Conservation (phyloP, 2,329 filamentous ascomycete species). For the Akanthomyces uredinophilus region DNA sequence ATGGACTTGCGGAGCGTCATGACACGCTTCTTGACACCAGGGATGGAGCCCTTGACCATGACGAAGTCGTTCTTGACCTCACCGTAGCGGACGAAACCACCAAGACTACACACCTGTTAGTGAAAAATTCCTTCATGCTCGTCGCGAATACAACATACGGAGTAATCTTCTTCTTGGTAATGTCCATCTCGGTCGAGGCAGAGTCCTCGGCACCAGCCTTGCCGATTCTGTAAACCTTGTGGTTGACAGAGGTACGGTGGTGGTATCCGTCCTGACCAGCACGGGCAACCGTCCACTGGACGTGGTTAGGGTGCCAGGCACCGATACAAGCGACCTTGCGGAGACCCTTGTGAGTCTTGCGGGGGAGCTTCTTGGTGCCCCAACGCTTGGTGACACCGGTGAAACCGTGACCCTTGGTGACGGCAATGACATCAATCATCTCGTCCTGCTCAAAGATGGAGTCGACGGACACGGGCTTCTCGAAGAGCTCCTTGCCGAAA, state of each 20-base stretch:
- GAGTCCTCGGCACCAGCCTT: slow-evolving; percentile 87
- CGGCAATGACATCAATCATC: slow-evolving; percentile 98
- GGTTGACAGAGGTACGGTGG: slow-evolving; percentile 99
- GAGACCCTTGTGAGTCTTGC: slow-evolving; percentile 99
- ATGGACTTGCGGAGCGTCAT: slow-evolving; percentile 88
- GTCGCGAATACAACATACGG: slow-evolving; percentile 64
- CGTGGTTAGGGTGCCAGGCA: slow-evolving; percentile 99
- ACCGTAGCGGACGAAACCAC: slow-evolving; percentile 99
- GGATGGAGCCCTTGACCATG: slow-evolving; percentile 95
- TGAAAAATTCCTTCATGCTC: background rate
- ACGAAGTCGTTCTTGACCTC: slow-evolving; percentile 99
- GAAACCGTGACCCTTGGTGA: slow-evolving; percentile 99
- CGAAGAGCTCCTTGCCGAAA: slow-evolving; percentile 92
- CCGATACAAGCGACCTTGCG: slow-evolving; percentile 99
- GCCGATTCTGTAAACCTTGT: slow-evolving; percentile 99
- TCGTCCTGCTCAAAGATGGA: slow-evolving; percentile 98
- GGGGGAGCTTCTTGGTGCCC: slow-evolving; percentile 99
- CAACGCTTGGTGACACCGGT: slow-evolving; percentile 94
- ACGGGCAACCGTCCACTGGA: slow-evolving; percentile 99
- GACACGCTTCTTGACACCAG: slow-evolving; percentile 98
- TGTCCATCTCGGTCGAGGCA: slow-evolving; percentile 89
- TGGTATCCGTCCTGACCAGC: slow-evolving; percentile 99
- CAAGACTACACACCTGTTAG: slow-evolving; percentile 59
- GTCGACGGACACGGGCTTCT: slow-evolving; percentile 95
- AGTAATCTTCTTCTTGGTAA: slow-evolving; percentile 99